Evolutionary conservation across 768 basidiomycete genomes (phyloP).

Genomic region (Hygrophorus russula): DNA sequence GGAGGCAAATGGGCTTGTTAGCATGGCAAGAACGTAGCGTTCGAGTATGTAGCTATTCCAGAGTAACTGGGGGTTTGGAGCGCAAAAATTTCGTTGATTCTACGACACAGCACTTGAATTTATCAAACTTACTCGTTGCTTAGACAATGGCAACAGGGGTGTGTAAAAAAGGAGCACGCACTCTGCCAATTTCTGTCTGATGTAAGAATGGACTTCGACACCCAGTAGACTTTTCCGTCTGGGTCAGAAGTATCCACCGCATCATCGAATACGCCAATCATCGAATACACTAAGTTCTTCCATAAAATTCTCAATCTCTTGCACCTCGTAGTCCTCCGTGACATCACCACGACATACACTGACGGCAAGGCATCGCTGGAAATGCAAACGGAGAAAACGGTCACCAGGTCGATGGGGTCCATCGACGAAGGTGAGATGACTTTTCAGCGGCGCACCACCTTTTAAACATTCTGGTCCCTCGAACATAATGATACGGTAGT

Average conservation of each 20-base stretch:
- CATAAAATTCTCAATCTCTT: not conserved
- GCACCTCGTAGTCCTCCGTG: not conserved
- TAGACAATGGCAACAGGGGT: too few relatives aligned
- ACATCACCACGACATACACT: not conserved
- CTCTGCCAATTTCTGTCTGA: not conserved
- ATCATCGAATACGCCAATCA: not conserved
- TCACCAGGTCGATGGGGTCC: not conserved
- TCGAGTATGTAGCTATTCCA: too few relatives aligned
- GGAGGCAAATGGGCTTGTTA: too few relatives aligned
- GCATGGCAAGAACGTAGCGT: too few relatives aligned
- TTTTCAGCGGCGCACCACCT: not conserved
- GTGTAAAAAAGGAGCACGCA: not conserved
- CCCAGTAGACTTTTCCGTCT: not conserved
- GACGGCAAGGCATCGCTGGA: not conserved
- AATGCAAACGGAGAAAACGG: not conserved
- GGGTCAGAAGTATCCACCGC: not conserved
- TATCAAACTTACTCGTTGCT: too few relatives aligned
- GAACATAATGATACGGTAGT: not conserved
- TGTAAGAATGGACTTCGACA: not conserved
- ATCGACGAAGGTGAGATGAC: not conserved
- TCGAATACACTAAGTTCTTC: not conserved
- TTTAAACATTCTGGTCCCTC: not conserved
- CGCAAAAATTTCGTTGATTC: too few relatives aligned
- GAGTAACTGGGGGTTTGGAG: too few relatives aligned
- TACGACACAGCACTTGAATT: too few relatives aligned